Evolutionary conservation across 208 protist genomes (phyloP).

Genomic region (Balamuthia mandrillaris): DNA sequence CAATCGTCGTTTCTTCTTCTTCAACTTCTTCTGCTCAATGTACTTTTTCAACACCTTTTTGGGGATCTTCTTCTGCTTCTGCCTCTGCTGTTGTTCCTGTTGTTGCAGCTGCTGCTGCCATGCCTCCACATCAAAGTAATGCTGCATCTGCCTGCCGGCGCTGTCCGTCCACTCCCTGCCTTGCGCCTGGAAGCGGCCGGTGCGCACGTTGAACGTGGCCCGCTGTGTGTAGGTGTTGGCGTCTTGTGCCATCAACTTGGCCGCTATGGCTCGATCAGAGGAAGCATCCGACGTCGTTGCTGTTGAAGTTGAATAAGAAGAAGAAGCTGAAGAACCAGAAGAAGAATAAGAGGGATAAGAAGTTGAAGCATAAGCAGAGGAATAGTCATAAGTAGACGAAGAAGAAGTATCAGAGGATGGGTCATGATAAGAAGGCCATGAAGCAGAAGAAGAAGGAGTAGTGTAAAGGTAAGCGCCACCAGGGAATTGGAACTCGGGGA

Average conservation of each 20-base stretch:
- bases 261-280: not conserved
- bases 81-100: not conserved
- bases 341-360: too few species aligned
- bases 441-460: too few species aligned
- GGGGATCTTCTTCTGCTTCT: conserved; percentile 15
- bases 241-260: conserved; percentile 1
- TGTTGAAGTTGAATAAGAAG: not conserved
- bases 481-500: too few species aligned
- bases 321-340: too few species aligned
- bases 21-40: conserved; percentile 26
- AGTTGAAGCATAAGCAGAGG: too few species aligned
- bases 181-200: conserved; percentile 3
- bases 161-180: not conserved
- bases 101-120: conserved; percentile 8
- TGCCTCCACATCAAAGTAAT: conserved; percentile 30
- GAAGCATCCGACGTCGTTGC: not conserved
- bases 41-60: not conserved
- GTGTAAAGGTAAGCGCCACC: too few species aligned
- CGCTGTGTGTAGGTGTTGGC: not conserved
- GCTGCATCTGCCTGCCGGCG: conserved; percentile 16
- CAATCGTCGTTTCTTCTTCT: conserved; percentile 37
- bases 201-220: conserved; percentile 31
- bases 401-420: too few species aligned
- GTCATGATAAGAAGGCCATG: too few species aligned
- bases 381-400: too few species aligned